phyloP scores from a whole-genome alignment of 106 monocot genomes.

The Narthecium ossifragum region DNA sequence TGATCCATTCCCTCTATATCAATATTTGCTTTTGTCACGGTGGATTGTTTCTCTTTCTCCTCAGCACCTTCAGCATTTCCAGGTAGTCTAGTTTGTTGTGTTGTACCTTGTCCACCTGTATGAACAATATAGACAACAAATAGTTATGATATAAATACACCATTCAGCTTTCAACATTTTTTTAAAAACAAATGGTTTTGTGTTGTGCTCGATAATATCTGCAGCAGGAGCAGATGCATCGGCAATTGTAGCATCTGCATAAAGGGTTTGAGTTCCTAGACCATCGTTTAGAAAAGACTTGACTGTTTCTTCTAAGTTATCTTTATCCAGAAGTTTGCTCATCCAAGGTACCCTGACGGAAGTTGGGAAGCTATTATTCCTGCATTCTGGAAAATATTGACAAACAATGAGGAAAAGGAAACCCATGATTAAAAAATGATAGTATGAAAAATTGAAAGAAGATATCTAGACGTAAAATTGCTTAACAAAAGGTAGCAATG shows the following conservation, averaged over 20 bases:
- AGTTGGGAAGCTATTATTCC: conserved; percentile 42
- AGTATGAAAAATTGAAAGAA: not conserved
- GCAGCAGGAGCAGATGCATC: conserved; percentile 35
- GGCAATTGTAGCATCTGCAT: conserved; percentile 17
- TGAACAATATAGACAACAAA: conserved; percentile 7
- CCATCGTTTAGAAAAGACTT: conserved; percentile 26
- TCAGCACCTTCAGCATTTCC: conserved; percentile 29
- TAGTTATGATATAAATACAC: not conserved
- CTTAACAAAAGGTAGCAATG: not conserved
- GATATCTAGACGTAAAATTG: not conserved
- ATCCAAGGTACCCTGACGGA: conserved; percentile 44
- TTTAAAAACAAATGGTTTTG: not conserved
- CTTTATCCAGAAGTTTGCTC: conserved; percentile 40
- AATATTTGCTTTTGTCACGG: conserved; percentile 27
- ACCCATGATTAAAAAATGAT: not conserved
- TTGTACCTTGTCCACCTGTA: conserved; percentile 36
- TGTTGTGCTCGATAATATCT: conserved; percentile 22
- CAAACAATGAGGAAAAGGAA: not conserved
- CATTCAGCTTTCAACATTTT: not conserved
- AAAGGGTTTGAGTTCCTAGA: conserved; percentile 10
- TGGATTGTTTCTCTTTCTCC: conserved; percentile 31
- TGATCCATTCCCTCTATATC: too few relatives aligned
- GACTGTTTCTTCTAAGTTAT: conserved; percentile 34
- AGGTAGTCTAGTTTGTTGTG: conserved; percentile 19
- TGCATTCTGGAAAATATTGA: conserved; percentile 23